Conservation (phyloP, 768 basidiomycete genomes). For the Lactarius sanguifluus region DNA sequence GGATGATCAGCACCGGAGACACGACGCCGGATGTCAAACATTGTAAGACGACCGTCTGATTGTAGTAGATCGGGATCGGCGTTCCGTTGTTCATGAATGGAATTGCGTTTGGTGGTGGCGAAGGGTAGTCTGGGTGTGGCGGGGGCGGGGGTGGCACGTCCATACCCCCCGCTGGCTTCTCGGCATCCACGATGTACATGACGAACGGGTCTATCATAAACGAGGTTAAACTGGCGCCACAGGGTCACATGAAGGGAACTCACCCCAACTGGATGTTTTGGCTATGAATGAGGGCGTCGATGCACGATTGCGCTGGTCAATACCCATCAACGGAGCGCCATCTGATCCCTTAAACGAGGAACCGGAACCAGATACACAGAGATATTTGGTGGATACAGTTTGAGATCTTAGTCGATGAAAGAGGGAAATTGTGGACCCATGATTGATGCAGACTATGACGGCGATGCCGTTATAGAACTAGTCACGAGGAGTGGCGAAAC, state of each 20-base stretch:
- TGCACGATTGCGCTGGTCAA: slow-evolving; percentile 68
- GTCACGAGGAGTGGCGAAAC: slow-evolving; percentile 25
- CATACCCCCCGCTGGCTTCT: slow-evolving; percentile 73
- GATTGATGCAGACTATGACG: slow-evolving; percentile 81
- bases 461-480: slow-evolving; percentile 20
- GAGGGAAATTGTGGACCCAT: slow-evolving; percentile 91
- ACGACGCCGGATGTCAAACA: slow-evolving; percentile 93
- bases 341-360: slow-evolving; percentile 94
- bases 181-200: slow-evolving; percentile 96
- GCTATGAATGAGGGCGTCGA: slow-evolving; percentile 86
- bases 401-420: slow-evolving; percentile 97
- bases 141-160: slow-evolving; percentile 79
- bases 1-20: slow-evolving; percentile 89
- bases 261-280: slow-evolving; percentile 87
- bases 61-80: slow-evolving; percentile 92
- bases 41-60: slow-evolving; percentile 93
- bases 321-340: slow-evolving; percentile 80
- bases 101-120: slow-evolving; percentile 88
- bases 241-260: slow-evolving; percentile 32
- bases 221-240: slow-evolving; percentile 28
- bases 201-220: slow-evolving; percentile 75
- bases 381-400: slow-evolving; percentile 93
- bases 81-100: slow-evolving; percentile 79
- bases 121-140: slow-evolving; percentile 86
- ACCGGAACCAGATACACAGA: slow-evolving; percentile 91